A percentile compares a stretch with the other conserved stretches of the same genome.
Conservation (phyloP, 1,284 basidiomycete species). For the Malassezia pachydermatis region DNA sequence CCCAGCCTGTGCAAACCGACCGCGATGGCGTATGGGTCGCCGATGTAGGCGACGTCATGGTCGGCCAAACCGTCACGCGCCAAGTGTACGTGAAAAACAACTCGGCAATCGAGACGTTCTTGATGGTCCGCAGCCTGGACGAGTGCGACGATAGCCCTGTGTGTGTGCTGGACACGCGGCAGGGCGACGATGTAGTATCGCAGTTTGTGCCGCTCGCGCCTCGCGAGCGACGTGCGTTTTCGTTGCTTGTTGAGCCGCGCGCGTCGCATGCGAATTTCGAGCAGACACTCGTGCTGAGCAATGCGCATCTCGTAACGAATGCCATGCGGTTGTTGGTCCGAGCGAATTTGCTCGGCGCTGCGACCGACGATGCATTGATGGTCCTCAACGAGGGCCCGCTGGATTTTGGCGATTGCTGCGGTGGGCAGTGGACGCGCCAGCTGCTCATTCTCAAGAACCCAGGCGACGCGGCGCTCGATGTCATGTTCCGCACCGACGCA, state of each 20-base stretch:
- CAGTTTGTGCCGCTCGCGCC: slow-evolving; percentile 25
- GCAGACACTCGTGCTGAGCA: slow-evolving; percentile 39
- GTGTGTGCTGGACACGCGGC: slow-evolving; percentile 21
- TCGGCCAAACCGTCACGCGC: slow-evolving; percentile 29
- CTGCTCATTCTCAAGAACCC: slow-evolving; percentile 51
- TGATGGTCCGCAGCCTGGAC: slow-evolving; percentile 36
- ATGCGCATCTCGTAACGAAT: slow-evolving; percentile 35
- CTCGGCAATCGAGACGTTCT: slow-evolving; percentile 40
- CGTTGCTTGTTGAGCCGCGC: slow-evolving; percentile 14
- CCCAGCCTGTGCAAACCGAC: neutral
- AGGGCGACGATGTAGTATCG: slow-evolving; percentile 18
- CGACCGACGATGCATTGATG: slow-evolving; percentile 49
- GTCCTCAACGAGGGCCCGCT: slow-evolving; percentile 50
- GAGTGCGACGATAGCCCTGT: slow-evolving; percentile 33
- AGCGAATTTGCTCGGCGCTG: slow-evolving; percentile 43
- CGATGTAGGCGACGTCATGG: slow-evolving; percentile 44
- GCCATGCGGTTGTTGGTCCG: slow-evolving; percentile 35
- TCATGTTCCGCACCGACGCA: slow-evolving; percentile 49
- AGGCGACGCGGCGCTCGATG: slow-evolving; percentile 50
- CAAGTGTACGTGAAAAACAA: slow-evolving; percentile 29
- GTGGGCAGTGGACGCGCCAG: slow-evolving; percentile 52
- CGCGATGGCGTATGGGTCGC: slow-evolving; percentile 25
- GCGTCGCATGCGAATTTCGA: slow-evolving; percentile 38
- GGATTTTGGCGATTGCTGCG: slow-evolving; percentile 52
- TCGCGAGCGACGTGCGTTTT: slow-evolving; percentile 16